Evolutionary conservation across 2,329 filamentous ascomycete genomes (phyloP), one percentile per base, ranked within the genome.

Genomic region (Hymenoscyphus salicellus): DNA sequence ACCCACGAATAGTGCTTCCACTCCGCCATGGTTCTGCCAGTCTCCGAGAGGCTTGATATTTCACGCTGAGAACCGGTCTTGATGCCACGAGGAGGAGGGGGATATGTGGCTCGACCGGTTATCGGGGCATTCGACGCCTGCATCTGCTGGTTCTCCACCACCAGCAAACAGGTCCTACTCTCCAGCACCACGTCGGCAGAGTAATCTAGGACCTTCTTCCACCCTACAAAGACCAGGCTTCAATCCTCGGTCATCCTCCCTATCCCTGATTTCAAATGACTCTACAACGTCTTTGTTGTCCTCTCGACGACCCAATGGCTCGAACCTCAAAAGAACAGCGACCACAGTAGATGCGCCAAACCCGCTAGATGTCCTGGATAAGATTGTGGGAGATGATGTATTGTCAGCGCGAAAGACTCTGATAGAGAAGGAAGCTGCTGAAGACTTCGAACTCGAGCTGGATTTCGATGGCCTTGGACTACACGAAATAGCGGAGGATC

Each of bases 71-170:
- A 58, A 41, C 33, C 57, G 33, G 57, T 41, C 57, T 38, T 36
- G 46, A 58, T 62, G 52, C 55, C 30, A 28, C 28, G 33, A 23
- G 20, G 49, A 69, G 58, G 60, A 57, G 58, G 41, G 66, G 60
- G 65, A 70, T 30, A 96, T 96, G 92, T 97, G 93, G 93, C 87
- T 96, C 75, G 93, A 97, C 80, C 89, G 93, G 76, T 87, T 96
- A 70, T 89, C 90, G 69, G 87, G 84, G 72, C 88, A 90, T 77
- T 84, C 88, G 64, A 87, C 85, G 62, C 69, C 70, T 61, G 64
- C 67, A 58, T 66, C 71, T 26, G 86, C 78, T 66, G 80, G 78
- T 69, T 82, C 85, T 63, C 83, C 85, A 68, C 86, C 86, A 65
- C 85, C 87, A 63, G 80, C 87, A 66, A 87, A 84, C 75, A 87